phyloP scores from a whole-genome alignment of 768 basidiomycete genomes.

The Xerocomellus chrysenteron region DNA sequence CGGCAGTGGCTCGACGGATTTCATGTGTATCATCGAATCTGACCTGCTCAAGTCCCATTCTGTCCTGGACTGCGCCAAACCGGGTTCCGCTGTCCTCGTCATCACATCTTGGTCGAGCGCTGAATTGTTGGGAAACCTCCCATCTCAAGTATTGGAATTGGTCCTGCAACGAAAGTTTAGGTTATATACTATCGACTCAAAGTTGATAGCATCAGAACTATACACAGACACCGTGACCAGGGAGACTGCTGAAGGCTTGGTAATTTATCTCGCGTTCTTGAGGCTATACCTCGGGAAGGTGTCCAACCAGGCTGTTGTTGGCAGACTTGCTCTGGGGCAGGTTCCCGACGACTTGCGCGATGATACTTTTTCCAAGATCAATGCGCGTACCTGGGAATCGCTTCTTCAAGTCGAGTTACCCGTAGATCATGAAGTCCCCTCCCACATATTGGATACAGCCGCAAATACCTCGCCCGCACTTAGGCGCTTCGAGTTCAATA shows the following conservation, averaged over 20 bases:
- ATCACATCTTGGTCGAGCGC: constrained; percentile 71
- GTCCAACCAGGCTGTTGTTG: constrained; percentile 53
- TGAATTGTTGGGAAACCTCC: constrained; percentile 71
- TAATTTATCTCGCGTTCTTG: constrained; percentile 79
- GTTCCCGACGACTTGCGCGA: constrained; percentile 49
- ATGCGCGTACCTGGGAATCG: constrained; percentile 61
- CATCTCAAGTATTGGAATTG: constrained; percentile 42
- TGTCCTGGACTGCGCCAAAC: constrained; percentile 63
- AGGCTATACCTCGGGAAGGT: constrained; percentile 73
- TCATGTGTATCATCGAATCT: constrained; percentile 74
- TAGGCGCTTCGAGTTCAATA: constrained; percentile 69
- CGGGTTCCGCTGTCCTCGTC: constrained; percentile 69
- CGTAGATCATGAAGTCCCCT: constrained; percentile 12
- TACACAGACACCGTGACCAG: constrained; percentile 31
- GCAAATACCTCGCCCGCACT: constrained; percentile 34
- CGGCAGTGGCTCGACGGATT: constrained; percentile 55
- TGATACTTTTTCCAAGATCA: constrained; percentile 46
- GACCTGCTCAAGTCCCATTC: constrained; percentile 76
- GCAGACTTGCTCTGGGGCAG: constrained; percentile 48
- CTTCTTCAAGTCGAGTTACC: constrained; percentile 57
- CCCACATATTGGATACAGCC: constrained; percentile 21
- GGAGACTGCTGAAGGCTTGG: constrained; percentile 50
- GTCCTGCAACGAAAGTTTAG: constrained; percentile 51
- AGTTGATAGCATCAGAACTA: constrained; percentile 43
- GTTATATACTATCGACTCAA: constrained; percentile 60